Conservation (phyloP, 768 basidiomycete genomes). For the Piloderma croceum region DNA sequence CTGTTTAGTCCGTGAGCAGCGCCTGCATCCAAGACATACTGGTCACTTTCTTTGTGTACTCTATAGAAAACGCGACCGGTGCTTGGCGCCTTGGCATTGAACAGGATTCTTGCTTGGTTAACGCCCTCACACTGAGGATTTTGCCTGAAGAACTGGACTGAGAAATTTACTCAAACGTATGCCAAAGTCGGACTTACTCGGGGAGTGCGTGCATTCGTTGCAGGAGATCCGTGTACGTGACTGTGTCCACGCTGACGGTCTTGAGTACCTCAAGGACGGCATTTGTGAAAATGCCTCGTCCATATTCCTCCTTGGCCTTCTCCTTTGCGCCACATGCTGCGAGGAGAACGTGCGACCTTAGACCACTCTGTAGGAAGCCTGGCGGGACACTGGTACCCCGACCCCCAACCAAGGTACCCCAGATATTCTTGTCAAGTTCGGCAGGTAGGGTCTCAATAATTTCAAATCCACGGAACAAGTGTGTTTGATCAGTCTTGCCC, state of each 20-base stretch:
- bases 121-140: slow-evolving; percentile 33
- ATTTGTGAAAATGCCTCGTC: slow-evolving; percentile 28
- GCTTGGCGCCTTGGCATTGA: no score
- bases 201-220: slow-evolving; percentile 25
- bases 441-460: no score
- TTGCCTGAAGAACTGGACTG: slow-evolving; percentile 19
- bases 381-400: no score
- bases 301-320: slow-evolving; percentile 25
- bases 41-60: slow-evolving; percentile 5
- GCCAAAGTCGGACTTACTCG: slow-evolving; percentile 16
- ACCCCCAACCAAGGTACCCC: no score
- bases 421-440: no score
- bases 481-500: no score
- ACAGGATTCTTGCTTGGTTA: slow-evolving; percentile 26
- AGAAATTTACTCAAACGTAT: no score
- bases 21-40: slow-evolving; percentile 24
- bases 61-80: no score
- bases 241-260: slow-evolving; percentile 13
- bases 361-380: no score
- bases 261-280: slow-evolving; percentile 23
- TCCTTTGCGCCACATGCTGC: slow-evolving; percentile 37
- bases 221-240: slow-evolving; percentile 32
- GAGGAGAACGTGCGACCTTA: slow-evolving; percentile 37
- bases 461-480: no score
- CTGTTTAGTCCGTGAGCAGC: slow-evolving; percentile 31